phyloP scores from a whole-genome alignment of 371 early-diverging fungal species.

The Chytridiales sp. region DNA sequence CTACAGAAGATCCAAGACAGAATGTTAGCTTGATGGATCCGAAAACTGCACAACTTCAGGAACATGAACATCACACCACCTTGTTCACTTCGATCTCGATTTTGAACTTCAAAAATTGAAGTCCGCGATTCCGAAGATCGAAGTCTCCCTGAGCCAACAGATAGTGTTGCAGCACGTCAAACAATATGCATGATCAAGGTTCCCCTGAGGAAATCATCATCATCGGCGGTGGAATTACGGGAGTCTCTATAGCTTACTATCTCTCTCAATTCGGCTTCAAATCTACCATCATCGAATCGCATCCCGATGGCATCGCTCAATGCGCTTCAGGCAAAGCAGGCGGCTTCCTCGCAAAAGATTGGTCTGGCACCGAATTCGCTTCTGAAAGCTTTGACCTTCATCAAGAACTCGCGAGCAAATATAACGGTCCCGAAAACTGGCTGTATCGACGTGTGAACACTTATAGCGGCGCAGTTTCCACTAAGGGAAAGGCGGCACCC shows the following conservation, averaged over 20 bases:
- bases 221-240: slow-evolving; percentile 56
- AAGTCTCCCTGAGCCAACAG: no score
- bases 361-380: slow-evolving; percentile 54
- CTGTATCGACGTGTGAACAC: slow-evolving; percentile 63
- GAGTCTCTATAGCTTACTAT: slow-evolving; percentile 63
- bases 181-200: no score
- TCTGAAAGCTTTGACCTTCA: slow-evolving; percentile 62
- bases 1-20: no score
- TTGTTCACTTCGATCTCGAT: no score
- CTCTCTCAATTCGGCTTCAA: slow-evolving; percentile 40
- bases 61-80: no score
- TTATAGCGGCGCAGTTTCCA: slow-evolving; percentile 23
- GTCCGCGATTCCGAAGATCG: no score
- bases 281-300: slow-evolving; percentile 55
- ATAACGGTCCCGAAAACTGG: slow-evolving; percentile 54
- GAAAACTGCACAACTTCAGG: no score
- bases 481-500: neutral
- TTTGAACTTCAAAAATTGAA: no score
- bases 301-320: slow-evolving; percentile 56
- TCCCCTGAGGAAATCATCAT: no score
- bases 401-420: slow-evolving; percentile 53
- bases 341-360: slow-evolving; percentile 69
- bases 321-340: slow-evolving; percentile 71
- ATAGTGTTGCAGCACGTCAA: no score
- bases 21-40: no score